These are phyloP conservation scores for Chytridium lagenaria DNA, from an alignment of 371 early-diverging fungal genomes.

Conservation along the genomic window DNA sequence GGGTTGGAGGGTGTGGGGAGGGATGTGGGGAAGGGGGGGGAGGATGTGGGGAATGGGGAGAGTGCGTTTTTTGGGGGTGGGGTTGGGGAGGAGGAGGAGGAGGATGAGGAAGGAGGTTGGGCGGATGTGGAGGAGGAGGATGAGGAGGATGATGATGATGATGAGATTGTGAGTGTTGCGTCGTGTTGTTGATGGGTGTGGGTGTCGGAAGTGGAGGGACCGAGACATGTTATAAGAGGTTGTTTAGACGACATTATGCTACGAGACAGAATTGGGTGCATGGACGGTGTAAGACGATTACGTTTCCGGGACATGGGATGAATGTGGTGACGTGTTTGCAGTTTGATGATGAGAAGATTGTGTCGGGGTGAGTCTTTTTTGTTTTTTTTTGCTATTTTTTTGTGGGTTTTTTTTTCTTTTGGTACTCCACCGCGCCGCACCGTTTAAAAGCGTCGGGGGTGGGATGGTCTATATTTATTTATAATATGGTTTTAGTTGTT, in stretches of 20 bases:
- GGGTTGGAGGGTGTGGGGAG: neutral
- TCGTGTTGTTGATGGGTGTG: neutral
- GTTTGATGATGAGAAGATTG: conserved; percentile 90
- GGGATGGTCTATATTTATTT: too few relatives aligned
- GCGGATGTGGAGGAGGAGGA: neutral
- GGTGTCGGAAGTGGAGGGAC: neutral
- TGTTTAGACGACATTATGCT: conserved; percentile 74
- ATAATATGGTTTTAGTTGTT: too few relatives aligned
- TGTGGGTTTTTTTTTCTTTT: neutral
- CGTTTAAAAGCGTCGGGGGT: too few relatives aligned
- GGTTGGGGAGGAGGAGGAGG: neutral
- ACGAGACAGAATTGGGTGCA: conserved; percentile 85
- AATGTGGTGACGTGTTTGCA: conserved; percentile 94
- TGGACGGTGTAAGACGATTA: conserved; percentile 71
- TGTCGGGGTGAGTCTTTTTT: conserved; percentile 65
- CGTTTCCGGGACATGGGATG: conserved; percentile 79
- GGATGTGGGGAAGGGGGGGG: neutral
- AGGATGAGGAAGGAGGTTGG: neutral
- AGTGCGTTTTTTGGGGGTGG: neutral
- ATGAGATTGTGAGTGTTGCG: neutral
- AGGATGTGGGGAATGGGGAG: neutral
- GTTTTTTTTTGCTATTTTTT: neutral
- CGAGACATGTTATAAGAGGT: conserved; percentile 65
- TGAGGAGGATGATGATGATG: neutral
- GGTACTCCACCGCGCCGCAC: too few relatives aligned